Conservation (phyloP, 495 filamentous ascomycete species). For the Aspergillus carlsbadensis region DNA sequence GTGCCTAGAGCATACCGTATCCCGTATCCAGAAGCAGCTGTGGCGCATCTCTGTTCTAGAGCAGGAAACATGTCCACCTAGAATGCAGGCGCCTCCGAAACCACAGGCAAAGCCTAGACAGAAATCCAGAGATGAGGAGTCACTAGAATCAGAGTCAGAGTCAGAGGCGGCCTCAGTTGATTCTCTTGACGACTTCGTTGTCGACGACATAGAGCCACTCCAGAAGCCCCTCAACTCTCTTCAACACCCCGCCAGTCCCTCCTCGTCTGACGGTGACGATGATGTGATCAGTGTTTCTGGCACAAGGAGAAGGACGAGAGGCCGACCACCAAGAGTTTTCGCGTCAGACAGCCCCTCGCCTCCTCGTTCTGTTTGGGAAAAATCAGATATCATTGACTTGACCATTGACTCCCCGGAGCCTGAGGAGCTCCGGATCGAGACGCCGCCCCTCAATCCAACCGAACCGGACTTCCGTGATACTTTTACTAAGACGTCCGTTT, state of each 20-base stretch:
- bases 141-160: constrained; percentile 27
- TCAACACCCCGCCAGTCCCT: constrained; percentile 12
- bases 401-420: constrained; percentile 24
- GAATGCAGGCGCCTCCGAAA: constrained; percentile 29
- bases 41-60: constrained; percentile 58
- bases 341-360: constrained; percentile 16
- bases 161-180: constrained; percentile 35
- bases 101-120: constrained; percentile 17
- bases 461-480: not conserved
- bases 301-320: constrained; percentile 11
- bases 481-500: constrained; percentile 11
- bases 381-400: constrained; percentile 29
- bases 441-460: constrained; percentile 29
- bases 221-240: not conserved
- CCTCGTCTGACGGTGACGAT: constrained; percentile 27
- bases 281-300: constrained; percentile 28
- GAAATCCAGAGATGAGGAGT: constrained; percentile 43
- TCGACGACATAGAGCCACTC: constrained; percentile 30
- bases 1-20: constrained; percentile 62
- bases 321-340: constrained; percentile 4
- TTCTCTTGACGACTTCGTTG: constrained; percentile 47
- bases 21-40: constrained; percentile 48
- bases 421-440: constrained; percentile 27
- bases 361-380: constrained; percentile 1
- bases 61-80: constrained; percentile 49